A percentile compares a stretch with the other conserved stretches of the same genome.
Evolutionary conservation across 768 basidiomycete genomes (phyloP).

Genomic region (Suillus subaureus): DNA sequence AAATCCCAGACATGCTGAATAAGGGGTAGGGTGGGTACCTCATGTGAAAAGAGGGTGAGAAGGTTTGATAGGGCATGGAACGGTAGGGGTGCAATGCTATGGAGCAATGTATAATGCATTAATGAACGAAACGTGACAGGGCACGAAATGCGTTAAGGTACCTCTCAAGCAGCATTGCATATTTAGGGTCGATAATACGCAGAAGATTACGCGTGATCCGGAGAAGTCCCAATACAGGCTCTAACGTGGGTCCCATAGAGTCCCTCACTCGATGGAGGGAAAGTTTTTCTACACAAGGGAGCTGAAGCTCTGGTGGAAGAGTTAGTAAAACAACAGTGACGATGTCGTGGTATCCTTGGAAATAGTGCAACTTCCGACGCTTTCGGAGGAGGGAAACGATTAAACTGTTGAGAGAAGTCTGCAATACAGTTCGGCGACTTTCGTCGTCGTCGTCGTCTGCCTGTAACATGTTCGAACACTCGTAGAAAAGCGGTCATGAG

Average conservation of each 20-base stretch:
- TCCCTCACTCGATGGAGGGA: constrained; percentile 78
- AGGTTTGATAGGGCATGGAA: constrained; percentile 91
- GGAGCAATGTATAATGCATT: constrained; percentile 5
- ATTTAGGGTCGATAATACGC: constrained; percentile 66
- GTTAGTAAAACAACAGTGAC: constrained; percentile 82
- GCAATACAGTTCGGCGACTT: constrained; percentile 42
- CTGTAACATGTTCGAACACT: constrained; percentile 16
- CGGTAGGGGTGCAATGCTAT: constrained; percentile 75
- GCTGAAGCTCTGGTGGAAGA: constrained; percentile 58
- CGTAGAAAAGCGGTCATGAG: constrained; percentile 12
- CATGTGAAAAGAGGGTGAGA: constrained; percentile 90
- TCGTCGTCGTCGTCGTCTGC: constrained; percentile 14
- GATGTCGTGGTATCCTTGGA: constrained; percentile 94
- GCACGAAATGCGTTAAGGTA: constrained; percentile 32
- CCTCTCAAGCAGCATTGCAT: constrained; percentile 70
- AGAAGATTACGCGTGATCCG: constrained; percentile 80
- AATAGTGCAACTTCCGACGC: constrained; percentile 76
- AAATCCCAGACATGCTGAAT: constrained; percentile 94
- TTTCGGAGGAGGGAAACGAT: constrained; percentile 76
- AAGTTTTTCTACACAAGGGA: constrained; percentile 66
- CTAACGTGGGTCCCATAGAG: constrained; percentile 84
- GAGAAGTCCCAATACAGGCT: constrained; percentile 76
- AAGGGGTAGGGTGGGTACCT: constrained; percentile 84
- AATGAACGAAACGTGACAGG: constrained; percentile 7
- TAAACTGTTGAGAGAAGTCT: constrained; percentile 68